These are phyloP conservation scores for Lepiota subincarnata DNA, from an alignment of 768 basidiomycete species.

Conservation along the genomic window DNA sequence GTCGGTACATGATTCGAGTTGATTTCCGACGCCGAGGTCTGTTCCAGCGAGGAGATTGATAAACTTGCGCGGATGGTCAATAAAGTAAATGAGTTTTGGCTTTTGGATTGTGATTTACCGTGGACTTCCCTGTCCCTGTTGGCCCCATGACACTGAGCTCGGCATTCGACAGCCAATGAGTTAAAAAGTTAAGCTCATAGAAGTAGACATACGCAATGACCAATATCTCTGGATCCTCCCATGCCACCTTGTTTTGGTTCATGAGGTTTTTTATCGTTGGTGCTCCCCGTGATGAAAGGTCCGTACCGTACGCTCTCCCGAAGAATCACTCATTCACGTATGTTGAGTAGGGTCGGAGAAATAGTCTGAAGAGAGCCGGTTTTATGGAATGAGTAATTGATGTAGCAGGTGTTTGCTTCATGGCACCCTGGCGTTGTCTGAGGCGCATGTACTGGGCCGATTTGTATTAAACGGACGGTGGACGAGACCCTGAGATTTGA, in stretches of 20 bases:
- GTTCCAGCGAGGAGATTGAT: constrained; percentile 52
- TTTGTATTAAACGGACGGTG: too few relatives aligned
- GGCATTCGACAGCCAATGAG: neutral
- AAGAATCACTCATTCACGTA: constrained; percentile 2
- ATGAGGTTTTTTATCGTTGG: neutral
- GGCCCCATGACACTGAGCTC: constrained; percentile 32
- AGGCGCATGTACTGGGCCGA: neutral
- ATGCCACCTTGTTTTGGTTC: neutral
- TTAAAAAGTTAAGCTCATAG: neutral
- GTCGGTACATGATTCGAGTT: constrained; percentile 48
- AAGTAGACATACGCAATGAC: constrained; percentile 4
- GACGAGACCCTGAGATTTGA: too few relatives aligned
- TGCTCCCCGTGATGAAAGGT: too few relatives aligned
- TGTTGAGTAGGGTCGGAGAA: too few relatives aligned
- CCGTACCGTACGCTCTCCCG: constrained; percentile 1
- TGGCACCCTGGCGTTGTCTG: neutral
- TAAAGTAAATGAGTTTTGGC: neutral
- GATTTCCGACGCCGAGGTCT: constrained; percentile 38
- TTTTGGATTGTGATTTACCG: constrained; percentile 18
- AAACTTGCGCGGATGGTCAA: constrained; percentile 32
- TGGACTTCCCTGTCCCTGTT: constrained; percentile 36
- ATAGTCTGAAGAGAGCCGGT: too few relatives aligned
- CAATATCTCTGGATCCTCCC: neutral
- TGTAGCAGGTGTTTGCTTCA: neutral
- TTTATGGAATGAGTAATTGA: neutral